A percentile compares a stretch with the other conserved stretches of the same genome.
Conservation (phyloP, 2,329 filamentous ascomycete genomes). For the Colletotrichum sp. region DNA sequence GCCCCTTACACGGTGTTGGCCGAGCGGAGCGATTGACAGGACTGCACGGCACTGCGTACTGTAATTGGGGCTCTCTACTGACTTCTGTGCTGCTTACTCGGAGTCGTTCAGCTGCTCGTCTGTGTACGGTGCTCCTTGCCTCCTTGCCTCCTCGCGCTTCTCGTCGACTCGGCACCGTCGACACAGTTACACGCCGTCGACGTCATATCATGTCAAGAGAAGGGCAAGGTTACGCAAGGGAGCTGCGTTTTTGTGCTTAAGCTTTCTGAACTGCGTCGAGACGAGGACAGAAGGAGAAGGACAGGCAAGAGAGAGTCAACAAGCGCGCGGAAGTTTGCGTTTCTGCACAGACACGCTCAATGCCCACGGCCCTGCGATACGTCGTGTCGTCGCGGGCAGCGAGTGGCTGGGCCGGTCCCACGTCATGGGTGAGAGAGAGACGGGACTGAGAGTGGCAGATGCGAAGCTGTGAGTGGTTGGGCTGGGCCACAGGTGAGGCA, state of each 20-base stretch:
- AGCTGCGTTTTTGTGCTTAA: not conserved
- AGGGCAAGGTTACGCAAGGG: not conserved
- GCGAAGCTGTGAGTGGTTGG: not conserved
- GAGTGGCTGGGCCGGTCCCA: not conserved
- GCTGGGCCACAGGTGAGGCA: not conserved
- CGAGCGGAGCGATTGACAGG: not conserved
- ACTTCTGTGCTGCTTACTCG: not conserved
- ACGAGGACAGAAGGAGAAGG: not conserved
- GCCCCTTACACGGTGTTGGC: not conserved
- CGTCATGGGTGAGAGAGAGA: not conserved
- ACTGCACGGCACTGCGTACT: not conserved
- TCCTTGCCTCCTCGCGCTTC: not conserved
- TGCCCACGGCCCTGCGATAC: not conserved
- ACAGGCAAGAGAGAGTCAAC: not conserved
- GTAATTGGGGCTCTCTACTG: not conserved
- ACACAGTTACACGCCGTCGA: not conserved
- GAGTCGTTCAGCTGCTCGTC: not conserved
- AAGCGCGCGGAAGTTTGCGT: not conserved
- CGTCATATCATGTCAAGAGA: not conserved
- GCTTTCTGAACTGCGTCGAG: not conserved
- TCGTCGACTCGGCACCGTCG: not conserved
- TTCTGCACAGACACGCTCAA: not conserved
- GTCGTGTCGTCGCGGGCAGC: not conserved
- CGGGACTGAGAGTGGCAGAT: not conserved
- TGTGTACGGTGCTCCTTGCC: not conserved